phyloP scores from a whole-genome alignment of 2,329 filamentous ascomycete species.

The Rhexocercosporidium sp. region DNA sequence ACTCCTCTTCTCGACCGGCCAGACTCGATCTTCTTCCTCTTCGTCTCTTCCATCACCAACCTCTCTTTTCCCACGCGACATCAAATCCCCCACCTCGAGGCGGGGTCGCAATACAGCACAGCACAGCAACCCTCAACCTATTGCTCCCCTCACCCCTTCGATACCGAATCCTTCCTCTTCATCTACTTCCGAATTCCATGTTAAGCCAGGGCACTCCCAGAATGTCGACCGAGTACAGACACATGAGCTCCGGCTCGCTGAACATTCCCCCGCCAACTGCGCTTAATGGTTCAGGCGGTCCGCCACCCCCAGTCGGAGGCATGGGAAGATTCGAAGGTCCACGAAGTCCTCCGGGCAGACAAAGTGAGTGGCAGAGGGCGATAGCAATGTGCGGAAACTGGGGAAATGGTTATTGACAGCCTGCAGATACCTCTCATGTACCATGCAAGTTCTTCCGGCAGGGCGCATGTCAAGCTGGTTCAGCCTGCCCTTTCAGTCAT shows the following conservation, averaged over 20 bases:
- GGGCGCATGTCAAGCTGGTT: constrained; percentile 93
- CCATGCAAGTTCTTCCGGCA: constrained; percentile 99
- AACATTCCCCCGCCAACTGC: constrained; percentile 37
- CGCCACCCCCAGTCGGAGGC: constrained; percentile 53
- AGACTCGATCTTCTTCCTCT: constrained; percentile 1
- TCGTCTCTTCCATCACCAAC: not conserved
- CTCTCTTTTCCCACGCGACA: constrained; percentile 24
- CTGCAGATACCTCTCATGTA: constrained; percentile 88
- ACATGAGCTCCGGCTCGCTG: constrained; percentile 60
- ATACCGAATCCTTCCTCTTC: constrained; percentile 2
- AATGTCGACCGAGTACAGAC: constrained; percentile 55
- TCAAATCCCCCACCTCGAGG: constrained; percentile 34
- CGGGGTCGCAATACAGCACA: constrained; percentile 30
- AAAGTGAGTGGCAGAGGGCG: constrained; percentile 41
- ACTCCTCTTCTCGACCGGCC: not conserved
- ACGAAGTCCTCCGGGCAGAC: constrained; percentile 66
- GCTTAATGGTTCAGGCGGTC: constrained; percentile 29
- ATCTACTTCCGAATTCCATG: constrained; percentile 16
- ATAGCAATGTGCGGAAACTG: not conserved
- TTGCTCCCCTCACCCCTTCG: constrained; percentile 12
- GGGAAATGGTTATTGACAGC: constrained; percentile 20
- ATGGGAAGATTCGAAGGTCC: constrained; percentile 61
- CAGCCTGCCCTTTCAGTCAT: constrained; percentile 95
- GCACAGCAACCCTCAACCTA: constrained; percentile 9
- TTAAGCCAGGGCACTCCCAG: constrained; percentile 30